Percentiles rank a stretch among this genome's conserved stretches.
phyloP scores from a whole-genome alignment of 345 rosid genomes.

The Hibiscus tridactylites region DNA sequence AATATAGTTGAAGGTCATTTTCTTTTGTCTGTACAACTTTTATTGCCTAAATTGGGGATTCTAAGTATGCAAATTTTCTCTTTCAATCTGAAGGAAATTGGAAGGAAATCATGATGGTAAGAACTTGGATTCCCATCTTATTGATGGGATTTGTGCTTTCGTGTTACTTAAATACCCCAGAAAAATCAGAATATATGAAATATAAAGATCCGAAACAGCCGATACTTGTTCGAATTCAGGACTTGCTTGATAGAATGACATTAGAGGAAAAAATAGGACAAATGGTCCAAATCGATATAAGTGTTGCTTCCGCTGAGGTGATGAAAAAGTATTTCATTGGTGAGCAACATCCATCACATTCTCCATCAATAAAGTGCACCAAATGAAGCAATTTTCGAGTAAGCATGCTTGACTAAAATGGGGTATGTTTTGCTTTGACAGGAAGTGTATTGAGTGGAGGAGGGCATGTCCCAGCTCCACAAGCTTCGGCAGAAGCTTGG shows the following conservation, averaged over 20 bases:
- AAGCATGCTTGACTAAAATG: not conserved
- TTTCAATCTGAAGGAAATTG: not conserved
- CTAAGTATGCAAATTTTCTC: not conserved
- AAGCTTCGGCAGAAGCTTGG: conserved; percentile 45
- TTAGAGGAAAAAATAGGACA: conserved; percentile 56
- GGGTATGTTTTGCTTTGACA: conserved; percentile 4
- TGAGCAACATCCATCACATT: conserved; percentile 7
- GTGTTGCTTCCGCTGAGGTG: conserved; percentile 20
- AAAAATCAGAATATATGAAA: conserved; percentile 18
- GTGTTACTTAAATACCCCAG: not conserved
- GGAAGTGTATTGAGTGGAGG: conserved; percentile 68
- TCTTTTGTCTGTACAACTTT: not conserved
- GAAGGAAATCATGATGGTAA: conserved; percentile 3
- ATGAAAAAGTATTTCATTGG: conserved; percentile 73
- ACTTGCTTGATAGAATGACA: conserved; percentile 41
- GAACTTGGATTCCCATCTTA: not conserved
- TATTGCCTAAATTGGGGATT: not conserved
- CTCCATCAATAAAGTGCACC: not conserved
- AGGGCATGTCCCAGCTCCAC: conserved; percentile 42
- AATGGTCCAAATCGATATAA: conserved; percentile 42
- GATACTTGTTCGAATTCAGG: conserved; percentile 32
- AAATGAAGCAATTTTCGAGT: not conserved
- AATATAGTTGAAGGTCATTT: not conserved
- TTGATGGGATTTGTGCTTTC: conserved; percentile 12
- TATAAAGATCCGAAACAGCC: conserved; percentile 38